Evolutionary conservation across 2,329 filamentous ascomycete species (phyloP), one percentile per base, ranked within the genome.

Genomic region (Scytalidium sp.): DNA sequence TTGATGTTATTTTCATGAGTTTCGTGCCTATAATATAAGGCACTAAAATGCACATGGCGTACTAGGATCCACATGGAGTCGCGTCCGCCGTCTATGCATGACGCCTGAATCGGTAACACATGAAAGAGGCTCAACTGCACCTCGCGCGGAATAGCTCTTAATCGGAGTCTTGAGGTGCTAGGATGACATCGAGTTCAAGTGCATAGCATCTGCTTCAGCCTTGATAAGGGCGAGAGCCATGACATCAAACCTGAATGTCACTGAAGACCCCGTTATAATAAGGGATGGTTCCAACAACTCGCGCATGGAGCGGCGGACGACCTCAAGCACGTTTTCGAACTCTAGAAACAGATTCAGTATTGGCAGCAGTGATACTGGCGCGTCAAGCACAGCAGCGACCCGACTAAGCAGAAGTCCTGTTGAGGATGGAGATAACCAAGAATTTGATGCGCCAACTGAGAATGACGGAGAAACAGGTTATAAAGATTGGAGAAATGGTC

Each of bases 301-400:
- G 15, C 54, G 53, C 36, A 45, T 56, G 42, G 50, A 60, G 25
- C 57, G 51, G 41, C 53, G 52, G 43, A 55, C 54, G 17, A 60
- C 50, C 15, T 52, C 53, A 25, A 60, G 56, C 44, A 56, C 55
- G 2, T 57, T 54, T 15, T 56, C 56, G 8, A 58, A 53, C 27
- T 52, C 53, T 1, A 53, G 43, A 5, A 50, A 53, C 60, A 64
- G 55, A 62, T 66, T 43, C 45, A 70, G 69, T 55, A 57, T 63
- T 52, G 63, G 58, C 11, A 71, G 70, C 58, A 68, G 72, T 57
- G 74, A 76, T 41, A 69, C 68, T 8, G 73, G 71, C 53, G 74
- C 75, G 57, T 70, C 75, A 47, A 78, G 72, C 53, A 62, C 60
- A 13, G 56, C 64, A n/a, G 65, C 60, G 3, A 69, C 67, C 50